Evolutionary conservation across 1,139 yeast genomes (phyloP).

Genomic region (Candida pseudoviswanathii): DNA sequence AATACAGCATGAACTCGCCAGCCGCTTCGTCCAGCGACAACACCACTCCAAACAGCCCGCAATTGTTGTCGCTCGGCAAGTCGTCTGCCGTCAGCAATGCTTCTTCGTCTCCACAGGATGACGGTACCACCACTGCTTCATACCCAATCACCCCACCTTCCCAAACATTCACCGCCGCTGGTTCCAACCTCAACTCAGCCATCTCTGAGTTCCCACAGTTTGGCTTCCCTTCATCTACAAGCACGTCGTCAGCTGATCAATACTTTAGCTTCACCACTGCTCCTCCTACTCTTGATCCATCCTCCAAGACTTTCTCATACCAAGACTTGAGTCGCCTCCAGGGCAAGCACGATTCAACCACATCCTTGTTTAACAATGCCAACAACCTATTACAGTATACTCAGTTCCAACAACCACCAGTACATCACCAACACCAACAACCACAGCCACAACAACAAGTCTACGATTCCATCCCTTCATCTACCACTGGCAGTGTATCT

Average conservation of each 20-base stretch:
- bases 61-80: background rate
- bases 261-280: constrained; percentile 4
- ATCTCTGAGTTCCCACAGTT: constrained; percentile 10
- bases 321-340: constrained; percentile 24
- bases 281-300: background rate
- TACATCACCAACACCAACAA: background rate
- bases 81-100: background rate
- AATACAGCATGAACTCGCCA: constrained; percentile 7
- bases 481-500: background rate
- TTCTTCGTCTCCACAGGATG: background rate
- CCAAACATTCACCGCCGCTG: constrained; percentile 8
- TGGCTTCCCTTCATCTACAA: constrained; percentile 6
- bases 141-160: constrained; percentile 14
- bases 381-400: constrained; percentile 8
- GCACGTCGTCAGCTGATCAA: constrained; percentile 8
- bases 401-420: background rate
- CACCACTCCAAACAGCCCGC: constrained; percentile 1
- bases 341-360: no score
- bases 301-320: constrained; percentile 27
- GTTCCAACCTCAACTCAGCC: constrained; percentile 8
- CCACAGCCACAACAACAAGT: constrained; percentile 1
- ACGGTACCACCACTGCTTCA: background rate
- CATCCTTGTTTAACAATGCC: constrained; percentile 1
- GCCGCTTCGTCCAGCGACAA: background rate
- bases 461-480: background rate